Percentiles rank a stretch among this genome's conserved stretches.
These are phyloP conservation scores for Trichoderma sp. DNA, from an alignment of 2,329 filamentous ascomycete genomes.

Conservation along the genomic window DNA sequence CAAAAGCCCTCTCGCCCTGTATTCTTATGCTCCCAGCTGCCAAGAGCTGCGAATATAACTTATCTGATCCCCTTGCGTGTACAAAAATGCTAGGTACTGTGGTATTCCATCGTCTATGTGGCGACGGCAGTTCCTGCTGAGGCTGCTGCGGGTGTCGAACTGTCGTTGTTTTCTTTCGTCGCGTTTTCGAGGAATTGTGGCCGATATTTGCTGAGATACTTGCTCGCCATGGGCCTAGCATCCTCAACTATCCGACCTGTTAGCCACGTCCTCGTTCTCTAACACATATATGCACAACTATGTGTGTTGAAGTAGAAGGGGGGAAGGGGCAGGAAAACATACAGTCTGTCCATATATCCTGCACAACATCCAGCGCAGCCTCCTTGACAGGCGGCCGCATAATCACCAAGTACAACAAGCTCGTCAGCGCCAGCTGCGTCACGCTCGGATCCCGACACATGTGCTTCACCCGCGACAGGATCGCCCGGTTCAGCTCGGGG, in stretches of 20 bases:
- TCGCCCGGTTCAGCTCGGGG: conserved; percentile 71
- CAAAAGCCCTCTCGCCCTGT: neutral
- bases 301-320: too few species aligned
- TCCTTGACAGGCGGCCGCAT: conserved; percentile 67
- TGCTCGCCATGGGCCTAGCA: conserved; percentile 62
- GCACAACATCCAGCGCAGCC: conserved; percentile 64
- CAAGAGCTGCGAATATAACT: neutral
- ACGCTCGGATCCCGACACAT: conserved; percentile 68
- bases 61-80: neutral
- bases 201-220: conserved; percentile 64
- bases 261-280: neutral
- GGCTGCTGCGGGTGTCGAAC: conserved; percentile 30
- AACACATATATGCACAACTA: neutral
- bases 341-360: conserved; percentile 69
- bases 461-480: conserved; percentile 72
- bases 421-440: conserved; percentile 64
- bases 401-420: conserved; percentile 67
- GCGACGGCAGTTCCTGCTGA: conserved; percentile 38
- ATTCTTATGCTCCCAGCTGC: neutral
- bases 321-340: conserved; percentile 41
- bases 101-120: conserved; percentile 32
- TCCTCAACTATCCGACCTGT: conserved; percentile 55
- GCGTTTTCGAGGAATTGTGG: conserved; percentile 52
- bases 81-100: too few species aligned
- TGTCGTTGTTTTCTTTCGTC: conserved; percentile 34